Base-by-base conservation (phyloP, 2,329 filamentous ascomycete genomes). In the Aspergillus sp. region DNA sequence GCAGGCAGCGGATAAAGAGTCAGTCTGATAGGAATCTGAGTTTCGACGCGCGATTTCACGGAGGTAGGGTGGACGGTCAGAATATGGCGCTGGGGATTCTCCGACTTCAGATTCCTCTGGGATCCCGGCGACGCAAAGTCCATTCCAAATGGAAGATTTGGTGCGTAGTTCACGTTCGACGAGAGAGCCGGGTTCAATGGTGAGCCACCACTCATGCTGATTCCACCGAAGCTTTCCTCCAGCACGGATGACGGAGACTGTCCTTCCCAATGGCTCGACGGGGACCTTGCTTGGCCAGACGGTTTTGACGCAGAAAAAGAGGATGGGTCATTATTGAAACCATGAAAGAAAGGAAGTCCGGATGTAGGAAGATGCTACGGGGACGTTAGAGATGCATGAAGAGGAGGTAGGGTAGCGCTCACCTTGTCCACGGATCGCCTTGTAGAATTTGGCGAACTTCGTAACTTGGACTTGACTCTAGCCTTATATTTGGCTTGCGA, bases 11-110 rank as follows among this genome's bases (percentile, higher is more conserved):
- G 78, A 36, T 78, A 80, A 24, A 96, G 61, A 0, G 79, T 82
- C 59, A 96, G 71, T 49, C 80, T 80, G 45, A 95, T 85, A 6
- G 83, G 84, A 46, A 96, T 95, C 55, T 96, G 91, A 0, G 91
- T 96, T 64, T 98, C 91, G 12, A 96, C 91, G 14, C 91, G 79
- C 11, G 88, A 94, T 60, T 95, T 96, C 35, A 75, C 55, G 4
- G 80, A 80, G 3, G 76, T 82, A 4, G 78, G 75, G 41, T 79
- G 70, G 26, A 84, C 74, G 8, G 70, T 72, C 24, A 84, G 57
- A 31, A 59, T 47, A 14, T 66, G 64, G 22, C 56, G 57, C 15
- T 60, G 47, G 4, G 55, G 43, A 7, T 42, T 47, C 15, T 61
- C 55, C 29, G 52, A 46, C 16, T 52, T 47, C 16, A 48, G 30